phyloP scores from a whole-genome alignment of 345 rosid genomes.

The Carallia brachiata region DNA sequence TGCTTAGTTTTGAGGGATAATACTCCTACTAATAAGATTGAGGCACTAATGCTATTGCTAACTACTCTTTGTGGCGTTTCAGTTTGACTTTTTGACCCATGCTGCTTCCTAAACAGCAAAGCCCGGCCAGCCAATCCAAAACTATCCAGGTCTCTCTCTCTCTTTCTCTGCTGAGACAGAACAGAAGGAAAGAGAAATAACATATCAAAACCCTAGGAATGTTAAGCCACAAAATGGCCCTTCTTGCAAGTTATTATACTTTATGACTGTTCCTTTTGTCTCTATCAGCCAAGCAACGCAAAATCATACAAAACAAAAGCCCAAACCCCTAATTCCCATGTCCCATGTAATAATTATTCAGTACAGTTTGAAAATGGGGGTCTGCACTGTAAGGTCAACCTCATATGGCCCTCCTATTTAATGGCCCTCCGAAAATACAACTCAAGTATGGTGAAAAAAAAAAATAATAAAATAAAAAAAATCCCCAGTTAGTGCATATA shows the following conservation, averaged over 20 bases:
- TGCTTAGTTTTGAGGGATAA: too few relatives aligned
- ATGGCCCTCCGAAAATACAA: slow-evolving; percentile 2
- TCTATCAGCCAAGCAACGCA: not conserved
- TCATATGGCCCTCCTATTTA: slow-evolving; percentile 37
- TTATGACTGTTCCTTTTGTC: slow-evolving; percentile 34
- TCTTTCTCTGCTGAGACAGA: not conserved
- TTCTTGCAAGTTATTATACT: slow-evolving; percentile 10
- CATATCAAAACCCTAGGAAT: slow-evolving; percentile 34
- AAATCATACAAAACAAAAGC: slow-evolving; percentile 17
- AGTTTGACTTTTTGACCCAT: too few relatives aligned
- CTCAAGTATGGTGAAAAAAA: too few relatives aligned
- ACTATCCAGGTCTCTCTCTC: not conserved
- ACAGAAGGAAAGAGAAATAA: slow-evolving; percentile 28
- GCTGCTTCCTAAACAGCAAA: not conserved
- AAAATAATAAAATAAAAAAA: too few relatives aligned
- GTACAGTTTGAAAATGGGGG: slow-evolving; percentile 22
- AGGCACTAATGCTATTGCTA: not conserved
- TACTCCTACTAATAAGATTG: too few relatives aligned
- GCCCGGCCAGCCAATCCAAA: slow-evolving; percentile 10
- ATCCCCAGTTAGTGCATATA: too few relatives aligned
- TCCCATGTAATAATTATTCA: slow-evolving; percentile 19
- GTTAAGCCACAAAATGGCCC: slow-evolving; percentile 26
- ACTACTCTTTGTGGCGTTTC: not conserved
- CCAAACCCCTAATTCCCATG: slow-evolving; percentile 27
- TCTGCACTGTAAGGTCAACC: slow-evolving; percentile 44